phyloP scores from a whole-genome alignment of 1,284 basidiomycete genomes.

The Moniliophthora roreri region DNA sequence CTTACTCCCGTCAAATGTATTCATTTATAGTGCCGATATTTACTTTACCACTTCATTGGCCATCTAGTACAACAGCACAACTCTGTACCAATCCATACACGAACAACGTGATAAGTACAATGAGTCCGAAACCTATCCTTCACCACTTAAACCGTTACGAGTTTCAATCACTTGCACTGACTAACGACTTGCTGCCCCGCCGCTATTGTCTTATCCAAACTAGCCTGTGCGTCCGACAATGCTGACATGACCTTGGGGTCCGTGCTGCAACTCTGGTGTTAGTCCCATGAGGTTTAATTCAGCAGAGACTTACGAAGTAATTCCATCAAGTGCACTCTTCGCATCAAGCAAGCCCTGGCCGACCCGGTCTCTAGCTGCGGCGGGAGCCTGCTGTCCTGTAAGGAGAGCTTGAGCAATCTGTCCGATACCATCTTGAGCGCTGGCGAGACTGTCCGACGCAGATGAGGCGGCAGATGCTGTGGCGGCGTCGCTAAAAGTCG shows the following conservation, averaged over 20 bases:
- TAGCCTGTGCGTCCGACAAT: slow-evolving; percentile 17
- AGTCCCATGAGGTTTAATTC: no score
- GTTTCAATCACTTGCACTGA: neutral
- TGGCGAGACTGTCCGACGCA: slow-evolving; percentile 27
- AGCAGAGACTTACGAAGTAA: slow-evolving; percentile 33
- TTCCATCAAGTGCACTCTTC: slow-evolving; percentile 27
- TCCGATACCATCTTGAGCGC: slow-evolving; percentile 30
- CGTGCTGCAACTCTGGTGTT: slow-evolving; percentile 13
- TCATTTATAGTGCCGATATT: no score
- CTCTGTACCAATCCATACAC: no score
- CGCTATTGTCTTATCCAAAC: slow-evolving; percentile 22
- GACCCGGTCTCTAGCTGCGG: slow-evolving; percentile 34
- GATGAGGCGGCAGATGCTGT: slow-evolving; percentile 22
- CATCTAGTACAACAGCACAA: no score
- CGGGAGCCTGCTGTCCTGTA: slow-evolving; percentile 32
- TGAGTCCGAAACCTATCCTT: no score
- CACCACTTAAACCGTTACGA: no score
- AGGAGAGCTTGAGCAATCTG: slow-evolving; percentile 31
- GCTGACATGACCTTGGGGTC: slow-evolving; percentile 22
- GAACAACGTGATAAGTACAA: no score
- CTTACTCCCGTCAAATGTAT: no score
- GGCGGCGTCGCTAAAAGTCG: slow-evolving; percentile 26
- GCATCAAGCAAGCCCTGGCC: slow-evolving; percentile 29
- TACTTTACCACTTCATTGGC: no score
- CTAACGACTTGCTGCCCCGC: slow-evolving; percentile 23